These are phyloP conservation scores for Chaetomiaceae sp. DNA, from an alignment of 2,329 filamentous ascomycete genomes.

Conservation along the genomic window DNA sequence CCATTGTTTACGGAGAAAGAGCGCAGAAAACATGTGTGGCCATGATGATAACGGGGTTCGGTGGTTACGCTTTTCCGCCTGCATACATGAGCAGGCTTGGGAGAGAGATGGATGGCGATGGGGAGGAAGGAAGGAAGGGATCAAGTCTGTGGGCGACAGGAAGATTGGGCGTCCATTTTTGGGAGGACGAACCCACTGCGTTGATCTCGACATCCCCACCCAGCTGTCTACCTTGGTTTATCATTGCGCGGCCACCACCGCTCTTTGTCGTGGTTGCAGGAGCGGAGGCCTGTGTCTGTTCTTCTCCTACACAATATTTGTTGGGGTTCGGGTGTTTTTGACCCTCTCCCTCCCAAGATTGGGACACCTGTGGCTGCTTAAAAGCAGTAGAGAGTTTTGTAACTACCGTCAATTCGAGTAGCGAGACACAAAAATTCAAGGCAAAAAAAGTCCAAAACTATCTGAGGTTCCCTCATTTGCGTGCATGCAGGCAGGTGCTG, in stretches of 20 bases:
- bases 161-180: not conserved
- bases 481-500: not conserved
- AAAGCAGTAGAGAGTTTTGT: not conserved
- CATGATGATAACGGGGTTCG: constrained; percentile 3
- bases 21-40: constrained; percentile 1
- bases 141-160: not conserved
- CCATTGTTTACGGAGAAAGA: not conserved
- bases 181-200: not conserved
- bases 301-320: not conserved
- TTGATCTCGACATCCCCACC: not conserved
- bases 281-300: not conserved
- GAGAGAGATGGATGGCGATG: constrained; percentile 11
- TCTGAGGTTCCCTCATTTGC: too few relatives aligned
- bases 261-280: constrained; percentile 3
- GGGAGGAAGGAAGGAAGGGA: constrained; percentile 4
- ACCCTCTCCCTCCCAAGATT: not conserved
- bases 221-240: constrained; percentile 7
- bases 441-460: constrained; percentile 13
- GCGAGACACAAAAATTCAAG: constrained; percentile 5
- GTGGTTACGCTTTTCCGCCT: constrained; percentile 11
- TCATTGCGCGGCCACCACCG: not conserved
- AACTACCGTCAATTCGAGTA: not conserved
- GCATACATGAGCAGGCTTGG: not conserved
- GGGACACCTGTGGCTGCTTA: not conserved
- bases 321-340: not conserved